Evolutionary conservation across 2,329 filamentous ascomycete genomes (phyloP).

Genomic region (Fusarium pseudonygamai): DNA sequence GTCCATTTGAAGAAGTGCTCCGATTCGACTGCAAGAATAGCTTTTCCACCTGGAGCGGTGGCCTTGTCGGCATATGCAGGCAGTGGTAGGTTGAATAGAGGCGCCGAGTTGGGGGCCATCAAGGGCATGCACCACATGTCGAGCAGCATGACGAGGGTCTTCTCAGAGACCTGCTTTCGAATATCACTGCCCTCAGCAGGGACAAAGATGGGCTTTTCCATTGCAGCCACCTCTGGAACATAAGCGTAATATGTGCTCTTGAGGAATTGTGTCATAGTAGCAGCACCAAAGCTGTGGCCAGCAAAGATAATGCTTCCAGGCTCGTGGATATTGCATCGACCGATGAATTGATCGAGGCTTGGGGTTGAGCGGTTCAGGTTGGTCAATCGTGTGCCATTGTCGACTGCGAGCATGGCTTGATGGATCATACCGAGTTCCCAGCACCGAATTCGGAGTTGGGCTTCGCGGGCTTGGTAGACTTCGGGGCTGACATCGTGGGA

Average conservation of each 20-base stretch:
- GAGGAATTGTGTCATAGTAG: constrained; percentile 78
- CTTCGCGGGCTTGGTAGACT: constrained; percentile 73
- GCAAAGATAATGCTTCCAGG: constrained; percentile 79
- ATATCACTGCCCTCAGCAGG: constrained; percentile 66
- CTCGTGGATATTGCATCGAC: constrained; percentile 71
- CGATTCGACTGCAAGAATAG: constrained; percentile 76
- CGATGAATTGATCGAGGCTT: constrained; percentile 67
- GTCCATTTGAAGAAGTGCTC: constrained; percentile 83
- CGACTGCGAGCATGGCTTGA: constrained; percentile 73
- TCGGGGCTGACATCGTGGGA: constrained; percentile 72
- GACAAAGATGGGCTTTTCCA: constrained; percentile 68
- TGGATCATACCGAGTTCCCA: constrained; percentile 82
- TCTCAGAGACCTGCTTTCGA: constrained; percentile 72
- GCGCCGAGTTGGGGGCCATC: constrained; percentile 67
- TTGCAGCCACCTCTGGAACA: constrained; percentile 55
- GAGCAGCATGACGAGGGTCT: constrained; percentile 73
- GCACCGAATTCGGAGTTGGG: constrained; percentile 76
- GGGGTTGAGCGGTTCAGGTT: constrained; percentile 64
- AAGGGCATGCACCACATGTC: constrained; percentile 86
- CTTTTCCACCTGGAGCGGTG: constrained; percentile 63
- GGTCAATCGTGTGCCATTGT: constrained; percentile 59
- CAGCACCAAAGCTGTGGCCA: constrained; percentile 84
- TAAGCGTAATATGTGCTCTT: constrained; percentile 79
- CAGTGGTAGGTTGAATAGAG: constrained; percentile 77
- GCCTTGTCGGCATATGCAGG: constrained; percentile 69